Conservation (phyloP, 2,329 filamentous ascomycete genomes). For the Escovopsis sp. region DNA sequence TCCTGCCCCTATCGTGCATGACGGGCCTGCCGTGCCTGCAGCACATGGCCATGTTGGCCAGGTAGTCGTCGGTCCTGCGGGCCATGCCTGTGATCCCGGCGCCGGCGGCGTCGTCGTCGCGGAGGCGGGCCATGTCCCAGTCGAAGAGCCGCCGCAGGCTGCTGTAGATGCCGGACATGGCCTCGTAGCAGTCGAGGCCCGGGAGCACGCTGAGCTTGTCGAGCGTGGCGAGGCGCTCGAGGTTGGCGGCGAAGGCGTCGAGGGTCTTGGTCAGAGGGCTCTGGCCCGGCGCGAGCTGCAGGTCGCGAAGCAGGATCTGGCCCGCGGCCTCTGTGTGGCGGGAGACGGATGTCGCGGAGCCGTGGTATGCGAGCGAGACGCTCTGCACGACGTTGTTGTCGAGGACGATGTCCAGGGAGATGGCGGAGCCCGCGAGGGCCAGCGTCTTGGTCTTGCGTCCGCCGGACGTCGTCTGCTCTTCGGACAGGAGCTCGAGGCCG, state of each 20-base stretch:
- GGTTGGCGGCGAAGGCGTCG: slow-evolving; percentile 54
- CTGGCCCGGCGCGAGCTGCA: slow-evolving; percentile 43
- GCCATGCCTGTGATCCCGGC: too few relatives aligned
- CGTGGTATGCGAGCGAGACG: slow-evolving; percentile 47
- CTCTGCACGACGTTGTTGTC: slow-evolving; percentile 45
- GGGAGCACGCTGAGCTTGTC: slow-evolving; percentile 57
- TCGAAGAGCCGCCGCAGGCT: slow-evolving; percentile 55
- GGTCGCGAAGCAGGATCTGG: slow-evolving; percentile 48
- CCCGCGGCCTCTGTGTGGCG: slow-evolving; percentile 47
- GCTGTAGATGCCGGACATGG: slow-evolving; percentile 56
- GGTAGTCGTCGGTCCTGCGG: slow-evolving; percentile 30
- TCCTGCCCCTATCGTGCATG: slow-evolving; percentile 50
- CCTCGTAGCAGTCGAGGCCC: slow-evolving; percentile 61
- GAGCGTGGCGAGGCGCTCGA: slow-evolving; percentile 51
- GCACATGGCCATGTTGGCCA: slow-evolving; percentile 48
- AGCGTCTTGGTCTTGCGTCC: slow-evolving; percentile 37
- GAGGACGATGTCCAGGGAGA: slow-evolving; percentile 46
- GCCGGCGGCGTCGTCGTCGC: slow-evolving; percentile 33
- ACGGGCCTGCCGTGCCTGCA: slow-evolving; percentile 52
- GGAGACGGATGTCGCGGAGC: slow-evolving; percentile 40
- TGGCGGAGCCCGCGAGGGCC: slow-evolving; percentile 45
- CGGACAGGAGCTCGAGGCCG: slow-evolving; percentile 50
- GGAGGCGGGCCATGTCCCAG: slow-evolving; percentile 49
- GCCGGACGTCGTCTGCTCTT: slow-evolving; percentile 31
- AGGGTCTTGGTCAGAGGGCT: slow-evolving; percentile 55